These are phyloP conservation scores for Leccinum pachyderme DNA, from an alignment of 1,284 basidiomycete genomes.

Conservation along the genomic window DNA sequence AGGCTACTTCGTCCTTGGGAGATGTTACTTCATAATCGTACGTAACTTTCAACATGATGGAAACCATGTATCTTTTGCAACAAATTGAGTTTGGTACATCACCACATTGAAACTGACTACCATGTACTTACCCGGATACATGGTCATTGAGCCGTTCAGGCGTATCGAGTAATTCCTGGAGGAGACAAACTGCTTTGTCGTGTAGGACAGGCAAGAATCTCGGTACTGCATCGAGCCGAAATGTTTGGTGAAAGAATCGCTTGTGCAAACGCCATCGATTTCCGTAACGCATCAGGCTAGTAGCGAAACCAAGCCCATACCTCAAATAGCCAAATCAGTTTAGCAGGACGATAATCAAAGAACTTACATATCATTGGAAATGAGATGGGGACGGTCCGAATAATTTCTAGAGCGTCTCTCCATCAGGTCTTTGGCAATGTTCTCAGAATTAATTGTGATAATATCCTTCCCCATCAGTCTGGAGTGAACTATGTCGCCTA, in stretches of 20 bases:
- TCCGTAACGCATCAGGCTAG: background rate
- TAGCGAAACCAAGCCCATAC: conserved; percentile 6
- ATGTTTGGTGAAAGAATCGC: background rate
- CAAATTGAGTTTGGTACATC: background rate
- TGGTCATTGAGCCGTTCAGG: conserved; percentile 12
- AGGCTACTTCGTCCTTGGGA: conserved; percentile 9
- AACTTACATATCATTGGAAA: background rate
- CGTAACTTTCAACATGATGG: conserved; percentile 9
- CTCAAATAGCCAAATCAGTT: background rate
- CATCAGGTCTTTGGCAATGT: conserved; percentile 17
- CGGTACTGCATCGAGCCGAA: background rate
- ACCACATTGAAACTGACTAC: background rate
- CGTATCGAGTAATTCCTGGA: conserved; percentile 5
- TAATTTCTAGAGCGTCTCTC: conserved; percentile 9
- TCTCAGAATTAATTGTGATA: conserved; percentile 21
- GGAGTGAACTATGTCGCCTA: conserved; percentile 18
- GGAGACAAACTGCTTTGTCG: conserved; percentile 11
- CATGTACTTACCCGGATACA: conserved; percentile 8
- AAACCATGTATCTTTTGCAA: background rate
- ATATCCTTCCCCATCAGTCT: conserved; percentile 15
- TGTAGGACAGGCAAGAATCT: conserved; percentile 13
- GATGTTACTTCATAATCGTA: conserved; percentile 18
- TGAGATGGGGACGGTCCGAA: background rate
- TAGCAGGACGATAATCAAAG: background rate
- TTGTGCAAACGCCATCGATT: background rate